phyloP scores from a whole-genome alignment of 345 rosid species.

The Arabis hirsuta region DNA sequence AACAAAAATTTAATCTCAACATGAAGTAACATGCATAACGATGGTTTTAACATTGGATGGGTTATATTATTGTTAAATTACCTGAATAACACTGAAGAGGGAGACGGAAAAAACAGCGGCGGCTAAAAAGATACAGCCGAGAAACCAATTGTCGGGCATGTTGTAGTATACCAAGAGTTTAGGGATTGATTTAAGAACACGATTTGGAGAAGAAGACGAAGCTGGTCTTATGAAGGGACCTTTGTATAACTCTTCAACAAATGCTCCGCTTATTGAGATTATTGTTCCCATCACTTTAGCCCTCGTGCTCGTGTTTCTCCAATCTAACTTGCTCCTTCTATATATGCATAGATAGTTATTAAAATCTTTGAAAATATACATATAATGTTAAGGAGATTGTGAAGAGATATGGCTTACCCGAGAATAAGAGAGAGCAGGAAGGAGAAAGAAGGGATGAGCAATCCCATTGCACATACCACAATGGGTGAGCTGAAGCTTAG shows the following conservation, averaged over 20 bases:
- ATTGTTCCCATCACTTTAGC: slow-evolving; percentile 58
- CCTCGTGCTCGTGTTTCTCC: slow-evolving; percentile 54
- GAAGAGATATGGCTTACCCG: slow-evolving; percentile 51
- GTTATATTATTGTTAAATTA: slow-evolving; percentile 23
- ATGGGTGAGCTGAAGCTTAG: slow-evolving; percentile 74
- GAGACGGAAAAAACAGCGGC: slow-evolving; percentile 64
- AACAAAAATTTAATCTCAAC: not conserved
- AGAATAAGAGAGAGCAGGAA: slow-evolving; percentile 61
- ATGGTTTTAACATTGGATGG: slow-evolving; percentile 7
- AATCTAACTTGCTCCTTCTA: slow-evolving; percentile 57
- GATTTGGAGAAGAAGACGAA: slow-evolving; percentile 43
- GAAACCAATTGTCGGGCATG: slow-evolving; percentile 64
- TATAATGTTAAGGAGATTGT: not conserved
- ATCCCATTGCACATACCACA: slow-evolving; percentile 87
- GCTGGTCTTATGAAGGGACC: slow-evolving; percentile 60
- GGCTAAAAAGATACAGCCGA: slow-evolving; percentile 72
- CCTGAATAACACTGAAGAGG: slow-evolving; percentile 75
- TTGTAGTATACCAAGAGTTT: slow-evolving; percentile 59
- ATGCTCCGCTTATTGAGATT: slow-evolving; percentile 60
- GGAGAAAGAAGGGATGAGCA: slow-evolving; percentile 63
- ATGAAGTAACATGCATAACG: not conserved
- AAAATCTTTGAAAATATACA: slow-evolving; percentile 4
- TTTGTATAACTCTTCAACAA: slow-evolving; percentile 55
- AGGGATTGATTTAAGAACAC: slow-evolving; percentile 41
- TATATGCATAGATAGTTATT: not conserved